phyloP scores from a whole-genome alignment of 108 stramenopile genomes.

The Licmophora abbreviata region DNA sequence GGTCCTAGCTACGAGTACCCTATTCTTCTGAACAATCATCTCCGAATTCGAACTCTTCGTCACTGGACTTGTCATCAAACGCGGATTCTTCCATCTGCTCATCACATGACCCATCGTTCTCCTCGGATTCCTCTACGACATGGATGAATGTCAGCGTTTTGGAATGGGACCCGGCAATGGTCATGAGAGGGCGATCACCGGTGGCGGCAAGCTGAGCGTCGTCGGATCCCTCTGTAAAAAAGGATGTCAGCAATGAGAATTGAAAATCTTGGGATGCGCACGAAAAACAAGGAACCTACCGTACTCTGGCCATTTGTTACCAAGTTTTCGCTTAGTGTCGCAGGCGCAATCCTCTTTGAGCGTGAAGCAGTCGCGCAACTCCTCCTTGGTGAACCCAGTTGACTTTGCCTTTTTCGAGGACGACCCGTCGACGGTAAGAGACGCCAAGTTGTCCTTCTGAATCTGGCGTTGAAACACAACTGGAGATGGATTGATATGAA shows the following conservation, averaged over 20 bases:
- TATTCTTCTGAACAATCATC: no score
- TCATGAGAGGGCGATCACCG: slow-evolving; percentile 28
- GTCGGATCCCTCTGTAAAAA: no score
- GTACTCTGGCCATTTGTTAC: slow-evolving; percentile 56
- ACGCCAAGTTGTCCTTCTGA: slow-evolving; percentile 58
- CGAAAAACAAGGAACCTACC: not conserved
- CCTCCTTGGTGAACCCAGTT: slow-evolving; percentile 48
- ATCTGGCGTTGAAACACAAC: slow-evolving; percentile 73
- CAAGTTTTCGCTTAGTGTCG: slow-evolving; percentile 68
- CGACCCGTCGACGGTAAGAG: slow-evolving; percentile 30
- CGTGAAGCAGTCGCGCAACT: slow-evolving; percentile 68
- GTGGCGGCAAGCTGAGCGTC: slow-evolving; percentile 21
- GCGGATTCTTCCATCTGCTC: not conserved
- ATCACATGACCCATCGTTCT: not conserved
- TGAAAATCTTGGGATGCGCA: no score
- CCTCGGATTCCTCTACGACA: slow-evolving; percentile 15
- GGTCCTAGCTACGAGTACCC: no score
- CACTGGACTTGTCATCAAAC: slow-evolving; percentile 6
- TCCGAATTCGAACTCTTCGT: slow-evolving; percentile 22
- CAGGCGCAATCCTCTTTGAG: slow-evolving; percentile 45
- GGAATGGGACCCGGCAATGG: slow-evolving; percentile 20
- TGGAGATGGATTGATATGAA: slow-evolving; percentile 2
- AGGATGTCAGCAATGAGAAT: no score
- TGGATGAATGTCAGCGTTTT: slow-evolving; percentile 39
- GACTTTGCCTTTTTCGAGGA: slow-evolving; percentile 9